phyloP scores from a whole-genome alignment of 176 grass and related monocot genomes.

The Zoysia pacifica region DNA sequence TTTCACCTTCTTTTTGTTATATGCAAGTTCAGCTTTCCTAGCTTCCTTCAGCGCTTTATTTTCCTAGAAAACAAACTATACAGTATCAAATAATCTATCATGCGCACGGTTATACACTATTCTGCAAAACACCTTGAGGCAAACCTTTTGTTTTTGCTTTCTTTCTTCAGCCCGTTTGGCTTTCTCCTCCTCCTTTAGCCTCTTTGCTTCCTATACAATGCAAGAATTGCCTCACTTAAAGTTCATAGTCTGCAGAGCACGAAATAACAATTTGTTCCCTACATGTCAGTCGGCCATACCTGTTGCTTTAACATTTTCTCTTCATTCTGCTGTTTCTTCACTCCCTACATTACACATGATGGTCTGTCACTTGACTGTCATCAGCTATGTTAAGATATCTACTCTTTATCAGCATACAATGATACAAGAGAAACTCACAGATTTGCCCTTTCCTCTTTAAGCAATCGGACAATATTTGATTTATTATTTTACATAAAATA shows the following conservation, averaged over 20 bases:
- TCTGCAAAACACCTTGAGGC: slow-evolving; percentile 23
- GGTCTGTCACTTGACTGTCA: neutral
- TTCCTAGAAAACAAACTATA: slow-evolving; percentile 55
- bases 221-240: neutral
- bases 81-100: neutral
- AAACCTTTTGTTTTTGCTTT: slow-evolving; percentile 62
- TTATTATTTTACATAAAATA: neutral
- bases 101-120: neutral
- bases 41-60: slow-evolving; percentile 64
- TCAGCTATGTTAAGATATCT: neutral
- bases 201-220: slow-evolving; percentile 44
- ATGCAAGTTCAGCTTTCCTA: slow-evolving; percentile 59
- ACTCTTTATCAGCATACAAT: neutral
- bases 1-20: slow-evolving; percentile 60
- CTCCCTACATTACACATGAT: slow-evolving; percentile 16
- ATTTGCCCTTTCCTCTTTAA: neutral
- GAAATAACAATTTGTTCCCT: neutral
- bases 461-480: neutral
- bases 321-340: slow-evolving; percentile 48
- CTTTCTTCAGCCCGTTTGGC: slow-evolving; percentile 55
- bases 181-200: slow-evolving; percentile 68
- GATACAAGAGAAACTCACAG: no score
- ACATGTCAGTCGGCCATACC: slow-evolving; percentile 40
- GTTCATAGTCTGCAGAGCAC: neutral
- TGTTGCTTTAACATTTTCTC: slow-evolving; percentile 48